Evolutionary conservation across 169 alveolate genomes (phyloP).

Genomic region (Cryptosporidium sp.): DNA sequence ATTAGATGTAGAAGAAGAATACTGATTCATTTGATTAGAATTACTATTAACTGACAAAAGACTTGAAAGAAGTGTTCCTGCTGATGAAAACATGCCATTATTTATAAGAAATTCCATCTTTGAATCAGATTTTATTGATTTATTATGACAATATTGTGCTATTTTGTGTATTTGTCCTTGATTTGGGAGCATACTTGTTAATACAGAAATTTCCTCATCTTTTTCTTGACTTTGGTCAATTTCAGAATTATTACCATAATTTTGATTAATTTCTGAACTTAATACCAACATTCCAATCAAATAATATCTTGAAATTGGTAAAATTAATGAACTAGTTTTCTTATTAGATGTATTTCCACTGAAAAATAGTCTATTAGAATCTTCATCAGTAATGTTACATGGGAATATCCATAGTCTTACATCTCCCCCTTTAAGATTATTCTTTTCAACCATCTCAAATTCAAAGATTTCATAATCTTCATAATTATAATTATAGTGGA

Average conservation of each 20-base stretch:
- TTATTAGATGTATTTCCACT: neutral
- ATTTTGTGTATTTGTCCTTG: slow-evolving; percentile 34
- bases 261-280: neutral
- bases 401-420: slow-evolving; percentile 32
- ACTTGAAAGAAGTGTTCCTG: slow-evolving; percentile 66
- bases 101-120: slow-evolving; percentile 46
- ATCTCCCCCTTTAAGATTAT: neutral
- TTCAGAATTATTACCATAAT: neutral
- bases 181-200: slow-evolving; percentile 36
- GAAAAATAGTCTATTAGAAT: neutral
- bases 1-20: neutral
- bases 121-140: slow-evolving; percentile 14
- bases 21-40: neutral
- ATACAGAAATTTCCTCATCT: slow-evolving; percentile 13
- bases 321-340: neutral
- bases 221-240: neutral
- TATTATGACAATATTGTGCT: slow-evolving; percentile 62
- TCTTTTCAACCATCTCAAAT: slow-evolving; percentile 6
- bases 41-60: slow-evolving; percentile 13
- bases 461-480: slow-evolving; percentile 44
- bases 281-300: slow-evolving; percentile 35
- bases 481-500: slow-evolving; percentile 12
- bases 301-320: slow-evolving; percentile 57
- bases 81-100: slow-evolving; percentile 54
- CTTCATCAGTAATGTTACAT: slow-evolving; percentile 3